Evolutionary conservation across 176 grass and related monocot genomes (phyloP), one percentile per base, ranked within the genome.

Genomic region (Echinochloa phyllopogon): DNA sequence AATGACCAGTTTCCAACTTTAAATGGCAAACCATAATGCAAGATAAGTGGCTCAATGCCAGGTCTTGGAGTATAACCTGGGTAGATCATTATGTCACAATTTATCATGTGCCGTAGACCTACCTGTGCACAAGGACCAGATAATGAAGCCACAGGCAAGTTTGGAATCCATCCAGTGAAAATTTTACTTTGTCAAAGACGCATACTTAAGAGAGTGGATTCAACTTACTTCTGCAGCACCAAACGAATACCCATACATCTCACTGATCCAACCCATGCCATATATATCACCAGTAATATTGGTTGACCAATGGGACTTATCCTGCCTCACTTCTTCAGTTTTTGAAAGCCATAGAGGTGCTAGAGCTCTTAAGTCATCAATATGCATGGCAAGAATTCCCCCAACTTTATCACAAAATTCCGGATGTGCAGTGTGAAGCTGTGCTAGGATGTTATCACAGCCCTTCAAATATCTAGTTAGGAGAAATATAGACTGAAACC

Each of bases 241-340:
- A 81, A 99, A 94, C 60, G 96, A 87, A 73, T 99, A 99, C 14
- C 93, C 96, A 79, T 99, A 99, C 93, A 99, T 99, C 91, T 99
- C 96, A 48, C 93, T 99, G 83, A 99, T 99, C 96, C 96, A 99
- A 60, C 96, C 96, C 86, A 89, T 83, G 48, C 91, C 93, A 82
- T 96, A 99, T 83, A 96, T 99, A 87, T 99, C 96, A 81, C 96
- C 96, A 65, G 93, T 99, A 85, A 99, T 92, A 87, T 99, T 99
- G 55, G 93, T 92, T 82, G 87, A 90, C 96, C 96, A 99, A 40
- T 99, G 96, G 66, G 96, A 89, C 81, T 83, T 89, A 75, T 99
- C 96, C 51, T 90, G 89, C 40, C 93, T 83, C 74, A 96, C 96
- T 86, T 99, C 96, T 88, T 99, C 93, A 10, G 96, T 99, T 84